Conservation (phyloP, 495 filamentous ascomycete species). For the Podospora tetraspora region DNA sequence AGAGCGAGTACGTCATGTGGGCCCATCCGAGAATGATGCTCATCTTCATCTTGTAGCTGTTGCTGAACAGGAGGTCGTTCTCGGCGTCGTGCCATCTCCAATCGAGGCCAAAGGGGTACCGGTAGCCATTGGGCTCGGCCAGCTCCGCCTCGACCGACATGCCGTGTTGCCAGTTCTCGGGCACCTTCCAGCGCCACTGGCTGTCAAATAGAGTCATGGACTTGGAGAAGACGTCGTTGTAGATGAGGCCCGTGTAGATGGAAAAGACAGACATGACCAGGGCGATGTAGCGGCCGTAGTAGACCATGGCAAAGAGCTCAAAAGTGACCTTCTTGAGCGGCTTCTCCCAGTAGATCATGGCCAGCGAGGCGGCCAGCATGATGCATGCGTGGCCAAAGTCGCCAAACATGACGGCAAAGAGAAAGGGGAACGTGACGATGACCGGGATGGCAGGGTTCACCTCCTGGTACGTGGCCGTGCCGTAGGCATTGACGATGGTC, state of each 20-base stretch:
- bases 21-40: slow-evolving; percentile 93
- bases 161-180: slow-evolving; percentile 57
- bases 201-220: slow-evolving; percentile 80
- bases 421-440: slow-evolving; percentile 93
- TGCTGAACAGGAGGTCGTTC: slow-evolving; percentile 87
- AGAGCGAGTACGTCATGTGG: slow-evolving; percentile 98
- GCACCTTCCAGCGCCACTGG: slow-evolving; percentile 75
- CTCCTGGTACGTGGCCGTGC: slow-evolving; percentile 92
- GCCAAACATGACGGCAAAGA: slow-evolving; percentile 99
- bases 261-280: slow-evolving; percentile 96
- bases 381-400: slow-evolving; percentile 89
- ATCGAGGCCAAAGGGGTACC: slow-evolving; percentile 93
- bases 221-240: slow-evolving; percentile 97
- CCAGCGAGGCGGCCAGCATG: slow-evolving; percentile 70
- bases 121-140: slow-evolving; percentile 48
- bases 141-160: slow-evolving; percentile 57
- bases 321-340: slow-evolving; percentile 84
- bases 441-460: slow-evolving; percentile 94
- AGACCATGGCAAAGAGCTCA: slow-evolving; percentile 95
- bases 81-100: slow-evolving; percentile 96
- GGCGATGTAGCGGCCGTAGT: slow-evolving; percentile 97
- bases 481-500: slow-evolving; percentile 97
- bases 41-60: slow-evolving; percentile 99
- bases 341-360: slow-evolving; percentile 96
- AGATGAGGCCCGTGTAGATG: slow-evolving; percentile 93